These are phyloP conservation scores for Candida tropicalis DNA, from an alignment of 1,139 yeast species.

Conservation along the genomic window DNA sequence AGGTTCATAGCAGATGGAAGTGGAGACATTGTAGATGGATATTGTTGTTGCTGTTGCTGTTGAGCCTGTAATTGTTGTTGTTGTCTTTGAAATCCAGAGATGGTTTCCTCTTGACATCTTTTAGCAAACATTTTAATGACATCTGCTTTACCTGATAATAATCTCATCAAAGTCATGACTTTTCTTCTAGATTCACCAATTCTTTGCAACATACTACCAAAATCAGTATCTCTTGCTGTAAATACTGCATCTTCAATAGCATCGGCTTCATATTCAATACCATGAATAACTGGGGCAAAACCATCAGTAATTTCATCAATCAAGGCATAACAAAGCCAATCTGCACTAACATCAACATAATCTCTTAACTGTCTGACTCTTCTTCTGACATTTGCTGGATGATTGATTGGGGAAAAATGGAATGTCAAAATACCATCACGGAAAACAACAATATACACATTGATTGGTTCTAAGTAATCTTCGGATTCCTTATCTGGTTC, in stretches of 20 bases:
- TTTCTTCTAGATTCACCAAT: slow-evolving; percentile 87
- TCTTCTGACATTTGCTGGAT: slow-evolving; percentile 83
- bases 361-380: slow-evolving; percentile 87
- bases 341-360: slow-evolving; percentile 82
- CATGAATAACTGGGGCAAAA: slow-evolving; percentile 85
- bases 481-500: slow-evolving; percentile 74
- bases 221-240: slow-evolving; percentile 47
- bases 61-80: slow-evolving; percentile 25
- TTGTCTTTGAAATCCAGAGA: slow-evolving; percentile 12
- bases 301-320: slow-evolving; percentile 93
- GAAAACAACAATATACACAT: slow-evolving; percentile 87
- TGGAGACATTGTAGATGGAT: slow-evolving; percentile 6
- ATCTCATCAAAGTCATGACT: slow-evolving; percentile 84
- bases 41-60: slow-evolving; percentile 7
- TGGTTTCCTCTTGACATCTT: slow-evolving; percentile 74
- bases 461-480: slow-evolving; percentile 82
- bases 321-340: slow-evolving; percentile 90
- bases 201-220: slow-evolving; percentile 68
- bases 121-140: slow-evolving; percentile 97
- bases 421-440: slow-evolving; percentile 79
- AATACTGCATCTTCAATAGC: slow-evolving; percentile 75
- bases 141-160: slow-evolving; percentile 93
- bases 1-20: slow-evolving; percentile 3
- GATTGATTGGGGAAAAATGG: slow-evolving; percentile 78
- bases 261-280: slow-evolving; percentile 87